Evolutionary conservation across 306 rosid genomes (phyloP).

Genomic region (Vigna radiata): DNA sequence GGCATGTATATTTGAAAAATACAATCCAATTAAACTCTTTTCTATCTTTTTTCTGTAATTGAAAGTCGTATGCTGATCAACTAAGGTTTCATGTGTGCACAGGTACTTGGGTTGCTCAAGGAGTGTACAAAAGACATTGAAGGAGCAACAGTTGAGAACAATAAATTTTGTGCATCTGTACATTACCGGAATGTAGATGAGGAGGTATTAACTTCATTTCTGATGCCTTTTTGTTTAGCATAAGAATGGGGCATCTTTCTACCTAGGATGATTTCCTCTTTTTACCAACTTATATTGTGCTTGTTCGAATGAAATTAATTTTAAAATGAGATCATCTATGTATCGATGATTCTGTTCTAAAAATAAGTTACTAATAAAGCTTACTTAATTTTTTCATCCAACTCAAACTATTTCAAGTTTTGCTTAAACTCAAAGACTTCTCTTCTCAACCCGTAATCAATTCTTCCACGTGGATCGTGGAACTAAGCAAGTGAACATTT

Average conservation of each 20-base stretch:
- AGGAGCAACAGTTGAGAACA: conserved; percentile 86
- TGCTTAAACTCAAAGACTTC: too few relatives aligned
- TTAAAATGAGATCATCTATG: too few relatives aligned
- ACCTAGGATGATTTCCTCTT: neutral
- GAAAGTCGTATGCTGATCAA: conserved; percentile 21
- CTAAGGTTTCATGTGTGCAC: conserved; percentile 41
- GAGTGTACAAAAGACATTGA: conserved; percentile 68
- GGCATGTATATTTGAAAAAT: conserved; percentile 54
- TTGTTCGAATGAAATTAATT: neutral
- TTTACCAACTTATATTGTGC: neutral
- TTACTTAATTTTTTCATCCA: too few relatives aligned
- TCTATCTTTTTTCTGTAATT: conserved; percentile 26
- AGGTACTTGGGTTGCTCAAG: conserved; percentile 68
- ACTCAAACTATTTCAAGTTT: too few relatives aligned
- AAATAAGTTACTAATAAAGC: too few relatives aligned
- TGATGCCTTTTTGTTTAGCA: conserved; percentile 1
- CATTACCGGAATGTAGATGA: conserved; percentile 94
- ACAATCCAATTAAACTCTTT: conserved; percentile 1
- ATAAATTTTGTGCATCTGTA: conserved; percentile 90
- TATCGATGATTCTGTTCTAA: too few relatives aligned
- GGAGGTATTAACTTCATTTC: conserved; percentile 56
- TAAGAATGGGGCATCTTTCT: neutral
- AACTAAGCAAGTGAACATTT: too few relatives aligned
- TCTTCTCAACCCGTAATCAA: too few relatives aligned
- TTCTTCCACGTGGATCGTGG: too few relatives aligned